Percentiles rank a stretch among this genome's conserved stretches.
phyloP scores from a whole-genome alignment of 2,329 filamentous ascomycete genomes.

The Aspergillus tamarii region DNA sequence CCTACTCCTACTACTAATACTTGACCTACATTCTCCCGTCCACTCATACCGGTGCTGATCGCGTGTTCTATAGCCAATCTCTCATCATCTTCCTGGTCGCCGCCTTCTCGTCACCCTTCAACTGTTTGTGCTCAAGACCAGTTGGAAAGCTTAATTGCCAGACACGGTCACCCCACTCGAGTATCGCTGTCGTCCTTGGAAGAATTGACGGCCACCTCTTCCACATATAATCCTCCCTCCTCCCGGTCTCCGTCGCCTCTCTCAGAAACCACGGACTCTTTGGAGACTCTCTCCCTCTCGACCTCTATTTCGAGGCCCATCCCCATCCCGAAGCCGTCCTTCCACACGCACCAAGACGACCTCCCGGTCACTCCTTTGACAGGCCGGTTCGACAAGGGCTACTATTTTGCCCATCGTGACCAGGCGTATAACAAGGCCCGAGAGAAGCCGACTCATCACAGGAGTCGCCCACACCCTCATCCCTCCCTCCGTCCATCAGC shows the following conservation, averaged over 20 bases:
- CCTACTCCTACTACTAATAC: neutral
- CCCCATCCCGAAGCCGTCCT: slow-evolving; percentile 36
- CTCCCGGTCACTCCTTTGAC: slow-evolving; percentile 43
- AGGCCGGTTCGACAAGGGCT: slow-evolving; percentile 40
- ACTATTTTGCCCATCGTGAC: slow-evolving; percentile 38
- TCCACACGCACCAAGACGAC: slow-evolving; percentile 32
- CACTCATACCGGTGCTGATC: slow-evolving; percentile 30
- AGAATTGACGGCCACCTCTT: slow-evolving; percentile 41
- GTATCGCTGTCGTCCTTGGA: slow-evolving; percentile 43
- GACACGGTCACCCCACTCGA: slow-evolving; percentile 43
- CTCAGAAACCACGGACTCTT: slow-evolving; percentile 24
- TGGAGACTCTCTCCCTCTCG: slow-evolving; percentile 33
- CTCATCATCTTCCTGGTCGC: slow-evolving; percentile 27
- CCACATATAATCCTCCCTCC: slow-evolving; percentile 40
- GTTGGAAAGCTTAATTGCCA: slow-evolving; percentile 41
- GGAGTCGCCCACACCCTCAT: slow-evolving; percentile 18
- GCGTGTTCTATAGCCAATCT: slow-evolving; percentile 28
- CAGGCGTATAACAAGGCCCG: slow-evolving; percentile 24
- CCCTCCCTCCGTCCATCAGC: slow-evolving; percentile 14
- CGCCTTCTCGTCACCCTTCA: slow-evolving; percentile 28
- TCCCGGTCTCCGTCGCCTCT: slow-evolving; percentile 29
- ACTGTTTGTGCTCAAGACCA: slow-evolving; percentile 34
- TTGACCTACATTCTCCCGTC: slow-evolving; percentile 17
- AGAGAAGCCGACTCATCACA: slow-evolving; percentile 14
- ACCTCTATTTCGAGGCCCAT: slow-evolving; percentile 38